Percentiles rank a stretch among this genome's conserved stretches.
Conservation (phyloP, 305 asterid genomes). For the Fraxinus xanthoxyloides region DNA sequence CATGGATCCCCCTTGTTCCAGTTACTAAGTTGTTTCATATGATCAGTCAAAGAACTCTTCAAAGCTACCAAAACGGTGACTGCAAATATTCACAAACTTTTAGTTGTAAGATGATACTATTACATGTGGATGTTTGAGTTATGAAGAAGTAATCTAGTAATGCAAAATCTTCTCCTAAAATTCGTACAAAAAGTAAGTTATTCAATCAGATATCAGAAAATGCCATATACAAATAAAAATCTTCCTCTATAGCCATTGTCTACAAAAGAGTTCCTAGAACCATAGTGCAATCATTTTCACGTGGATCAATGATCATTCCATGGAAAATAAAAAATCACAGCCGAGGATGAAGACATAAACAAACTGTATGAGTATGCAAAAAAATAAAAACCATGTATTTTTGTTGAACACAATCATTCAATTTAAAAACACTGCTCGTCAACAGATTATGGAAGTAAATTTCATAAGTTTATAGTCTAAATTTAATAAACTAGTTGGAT, state of each 20-base stretch:
- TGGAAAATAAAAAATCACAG: neutral
- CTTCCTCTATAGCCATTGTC: neutral
- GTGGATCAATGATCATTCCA: neutral
- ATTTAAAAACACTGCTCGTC: neutral
- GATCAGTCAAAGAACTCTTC: constrained; percentile 30
- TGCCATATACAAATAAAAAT: neutral
- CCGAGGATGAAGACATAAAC: neutral
- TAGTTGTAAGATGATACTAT: neutral
- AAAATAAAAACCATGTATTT: neutral
- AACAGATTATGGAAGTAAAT: neutral
- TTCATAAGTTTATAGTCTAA: neutral
- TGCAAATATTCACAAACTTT: constrained; percentile 11
- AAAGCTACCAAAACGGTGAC: constrained; percentile 41
- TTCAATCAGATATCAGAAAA: neutral
- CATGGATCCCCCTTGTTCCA: constrained; percentile 51
- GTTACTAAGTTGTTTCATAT: constrained; percentile 25
- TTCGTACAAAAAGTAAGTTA: neutral
- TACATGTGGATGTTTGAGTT: neutral
- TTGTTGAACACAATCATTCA: neutral
- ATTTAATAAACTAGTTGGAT: neutral
- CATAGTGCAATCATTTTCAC: neutral
- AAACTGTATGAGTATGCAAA: neutral
- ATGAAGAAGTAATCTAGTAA: neutral
- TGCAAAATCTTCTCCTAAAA: neutral
- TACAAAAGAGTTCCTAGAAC: neutral